Evolutionary conservation across 2,329 filamentous ascomycete genomes (phyloP).

Genomic region (Botrytis cinerea): DNA sequence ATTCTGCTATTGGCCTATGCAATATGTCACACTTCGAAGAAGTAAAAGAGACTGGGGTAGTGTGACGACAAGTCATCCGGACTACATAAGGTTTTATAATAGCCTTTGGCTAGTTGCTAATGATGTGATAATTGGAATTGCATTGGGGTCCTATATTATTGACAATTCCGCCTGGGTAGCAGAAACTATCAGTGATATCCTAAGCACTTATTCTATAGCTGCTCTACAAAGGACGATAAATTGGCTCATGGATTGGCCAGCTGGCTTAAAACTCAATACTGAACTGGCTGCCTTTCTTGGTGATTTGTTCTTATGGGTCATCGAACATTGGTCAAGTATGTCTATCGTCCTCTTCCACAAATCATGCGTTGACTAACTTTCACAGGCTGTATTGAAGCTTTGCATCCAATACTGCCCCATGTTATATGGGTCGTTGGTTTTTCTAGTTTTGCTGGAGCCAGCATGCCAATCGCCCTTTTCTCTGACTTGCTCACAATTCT

Average conservation of each 20-base stretch:
- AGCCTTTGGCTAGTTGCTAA: constrained; percentile 98
- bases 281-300: constrained; percentile 93
- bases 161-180: constrained; percentile 89
- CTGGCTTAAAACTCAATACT: constrained; percentile 90
- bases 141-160: constrained; percentile 93
- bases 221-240: constrained; percentile 85
- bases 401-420: constrained; percentile 78
- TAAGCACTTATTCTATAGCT: constrained; percentile 82
- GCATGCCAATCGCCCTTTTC: constrained; percentile 94
- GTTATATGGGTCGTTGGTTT: constrained; percentile 93
- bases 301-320: constrained; percentile 96
- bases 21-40: constrained; percentile 88
- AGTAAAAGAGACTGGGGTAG: constrained; percentile 93
- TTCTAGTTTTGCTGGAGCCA: constrained; percentile 92
- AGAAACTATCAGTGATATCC: constrained; percentile 71
- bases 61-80: constrained; percentile 90
- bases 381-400: constrained; percentile 69
- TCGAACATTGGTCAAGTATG: constrained; percentile 92
- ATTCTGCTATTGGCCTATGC: constrained; percentile 98
- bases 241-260: constrained; percentile 96
- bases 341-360: constrained; percentile 28
- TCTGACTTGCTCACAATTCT: constrained; percentile 90
- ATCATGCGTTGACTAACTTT: background rate
- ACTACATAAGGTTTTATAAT: constrained; percentile 99
- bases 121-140: constrained; percentile 97